Conservation (phyloP, 2,329 filamentous ascomycete species). For the Ophiocordyceps sinensis region DNA sequence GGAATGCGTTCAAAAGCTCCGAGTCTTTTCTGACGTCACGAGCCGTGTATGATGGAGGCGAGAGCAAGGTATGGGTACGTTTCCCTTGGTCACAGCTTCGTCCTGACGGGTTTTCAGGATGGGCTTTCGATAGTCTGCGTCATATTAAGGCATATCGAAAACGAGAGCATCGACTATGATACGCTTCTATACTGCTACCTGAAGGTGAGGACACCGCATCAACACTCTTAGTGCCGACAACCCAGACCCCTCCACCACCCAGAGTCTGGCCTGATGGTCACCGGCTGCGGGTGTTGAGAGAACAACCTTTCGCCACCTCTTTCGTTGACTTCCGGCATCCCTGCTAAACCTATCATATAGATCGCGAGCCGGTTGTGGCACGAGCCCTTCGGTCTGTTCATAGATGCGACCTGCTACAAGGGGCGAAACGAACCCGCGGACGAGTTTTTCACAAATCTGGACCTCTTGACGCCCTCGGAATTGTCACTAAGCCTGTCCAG, state of each 20-base stretch:
- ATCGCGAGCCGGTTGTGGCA: conserved; percentile 59
- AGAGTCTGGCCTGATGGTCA: too few species aligned
- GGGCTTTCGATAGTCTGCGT: conserved; percentile 55
- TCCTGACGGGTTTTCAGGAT: conserved; percentile 26
- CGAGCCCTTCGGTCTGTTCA: conserved; percentile 50
- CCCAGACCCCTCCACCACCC: too few species aligned
- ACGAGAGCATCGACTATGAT: conserved; percentile 50
- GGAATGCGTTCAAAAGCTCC: conserved; percentile 49
- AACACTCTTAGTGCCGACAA: neutral
- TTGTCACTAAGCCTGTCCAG: conserved; percentile 42
- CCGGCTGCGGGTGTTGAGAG: too few species aligned
- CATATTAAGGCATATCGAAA: conserved; percentile 52
- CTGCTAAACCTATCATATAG: conserved; percentile 16
- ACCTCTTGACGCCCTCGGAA: conserved; percentile 47
- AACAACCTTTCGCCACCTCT: too few species aligned
- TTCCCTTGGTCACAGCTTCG: neutral
- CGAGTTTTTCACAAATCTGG: conserved; percentile 48
- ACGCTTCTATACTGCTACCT: conserved; percentile 53
- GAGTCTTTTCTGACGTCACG: conserved; percentile 50
- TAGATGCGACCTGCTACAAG: conserved; percentile 57
- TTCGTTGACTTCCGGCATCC: too few species aligned
- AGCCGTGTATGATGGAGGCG: conserved; percentile 56
- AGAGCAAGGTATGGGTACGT: conserved; percentile 39
- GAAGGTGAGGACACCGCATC: conserved; percentile 29
- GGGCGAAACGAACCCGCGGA: conserved; percentile 53